Conservation (phyloP, 805 yeast genomes). For the Tetrapisispora namnaoensis region DNA sequence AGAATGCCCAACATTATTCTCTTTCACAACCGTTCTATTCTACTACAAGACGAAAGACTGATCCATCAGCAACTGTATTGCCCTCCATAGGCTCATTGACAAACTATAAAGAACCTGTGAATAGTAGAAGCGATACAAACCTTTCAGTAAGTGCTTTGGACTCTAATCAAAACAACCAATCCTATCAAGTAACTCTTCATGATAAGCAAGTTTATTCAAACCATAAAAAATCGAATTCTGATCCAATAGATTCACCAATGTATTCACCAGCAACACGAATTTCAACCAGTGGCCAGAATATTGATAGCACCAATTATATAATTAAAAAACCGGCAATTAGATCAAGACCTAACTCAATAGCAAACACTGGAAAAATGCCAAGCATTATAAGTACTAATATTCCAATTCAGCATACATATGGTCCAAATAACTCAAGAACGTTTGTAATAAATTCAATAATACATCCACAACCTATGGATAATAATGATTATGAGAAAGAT, state of each 20-base stretch:
- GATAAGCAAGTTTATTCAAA: background rate
- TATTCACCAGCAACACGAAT: background rate
- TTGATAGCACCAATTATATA: background rate
- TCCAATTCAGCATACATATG: conserved; percentile 1
- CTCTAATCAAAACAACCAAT: background rate
- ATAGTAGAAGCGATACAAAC: background rate
- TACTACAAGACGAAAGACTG: background rate
- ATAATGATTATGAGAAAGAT: background rate
- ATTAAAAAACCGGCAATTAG: background rate
- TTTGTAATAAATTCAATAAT: conserved; percentile 1
- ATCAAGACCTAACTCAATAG: background rate
- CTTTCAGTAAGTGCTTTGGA: background rate
- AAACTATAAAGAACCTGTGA: background rate
- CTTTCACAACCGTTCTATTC: background rate
- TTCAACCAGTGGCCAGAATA: background rate
- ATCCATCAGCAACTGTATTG: background rate
- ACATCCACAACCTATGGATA: background rate
- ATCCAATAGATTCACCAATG: background rate
- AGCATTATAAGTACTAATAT: background rate
- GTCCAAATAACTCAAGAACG: background rate
- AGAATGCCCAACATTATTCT: background rate
- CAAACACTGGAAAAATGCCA: background rate
- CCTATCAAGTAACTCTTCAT: background rate
- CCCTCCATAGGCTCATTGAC: conserved; percentile 2
- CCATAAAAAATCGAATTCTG: conserved; percentile 1